Conservation (phyloP, 2,329 filamentous ascomycete species). For the Zopfia rhizophila region DNA sequence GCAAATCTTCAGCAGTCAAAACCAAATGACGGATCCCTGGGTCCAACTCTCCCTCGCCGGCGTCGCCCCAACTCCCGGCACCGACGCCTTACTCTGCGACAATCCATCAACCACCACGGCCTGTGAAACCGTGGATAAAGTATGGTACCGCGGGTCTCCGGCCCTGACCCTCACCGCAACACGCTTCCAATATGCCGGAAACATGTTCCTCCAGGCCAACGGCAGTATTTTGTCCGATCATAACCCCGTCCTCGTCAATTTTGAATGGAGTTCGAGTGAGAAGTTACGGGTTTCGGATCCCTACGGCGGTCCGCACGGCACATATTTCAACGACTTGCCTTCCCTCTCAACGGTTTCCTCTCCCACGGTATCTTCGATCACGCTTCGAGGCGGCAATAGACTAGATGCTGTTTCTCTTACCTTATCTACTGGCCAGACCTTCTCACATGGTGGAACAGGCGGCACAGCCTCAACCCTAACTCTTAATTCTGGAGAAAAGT, state of each 20-base stretch:
- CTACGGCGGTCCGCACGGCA: constrained; percentile 62
- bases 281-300: constrained; percentile 58
- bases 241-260: constrained; percentile 70
- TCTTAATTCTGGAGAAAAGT: constrained; percentile 60
- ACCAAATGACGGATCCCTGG: constrained; percentile 69
- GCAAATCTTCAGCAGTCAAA: constrained; percentile 61
- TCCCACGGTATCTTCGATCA: constrained; percentile 52
- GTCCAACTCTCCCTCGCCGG: constrained; percentile 60
- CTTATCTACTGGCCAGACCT: constrained; percentile 59
- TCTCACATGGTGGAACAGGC: constrained; percentile 66
- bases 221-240: constrained; percentile 71
- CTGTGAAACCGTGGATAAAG: constrained; percentile 76
- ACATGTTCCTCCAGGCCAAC: constrained; percentile 66
- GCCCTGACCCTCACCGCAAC: constrained; percentile 60
- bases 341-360: constrained; percentile 45
- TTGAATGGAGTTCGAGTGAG: constrained; percentile 52
- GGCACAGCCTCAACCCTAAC: constrained; percentile 57
- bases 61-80: constrained; percentile 32
- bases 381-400: constrained; percentile 60
- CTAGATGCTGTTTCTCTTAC: constrained; percentile 63
- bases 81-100: constrained; percentile 58
- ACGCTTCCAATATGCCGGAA: constrained; percentile 65
- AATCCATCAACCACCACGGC: constrained; percentile 63
- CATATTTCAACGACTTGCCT: constrained; percentile 67
- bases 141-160: constrained; percentile 67